These are phyloP conservation scores for Aspergillus funiculosus DNA, from an alignment of 495 filamentous ascomycete species.

Conservation along the genomic window DNA sequence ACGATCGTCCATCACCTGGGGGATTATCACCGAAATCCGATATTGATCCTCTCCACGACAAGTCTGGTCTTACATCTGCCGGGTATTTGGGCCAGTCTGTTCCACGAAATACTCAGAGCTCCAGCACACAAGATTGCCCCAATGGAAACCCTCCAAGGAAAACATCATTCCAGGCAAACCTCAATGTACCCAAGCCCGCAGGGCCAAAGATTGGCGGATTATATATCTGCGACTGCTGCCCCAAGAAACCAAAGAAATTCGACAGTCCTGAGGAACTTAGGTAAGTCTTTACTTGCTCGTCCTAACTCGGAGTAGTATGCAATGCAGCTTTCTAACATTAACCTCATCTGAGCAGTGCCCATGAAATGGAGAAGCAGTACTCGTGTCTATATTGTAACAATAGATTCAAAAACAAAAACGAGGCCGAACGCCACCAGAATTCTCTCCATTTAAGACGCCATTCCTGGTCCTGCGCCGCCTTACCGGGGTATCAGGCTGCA, in stretches of 20 bases:
- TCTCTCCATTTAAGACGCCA: conserved; percentile 92
- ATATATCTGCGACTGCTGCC: conserved; percentile 93
- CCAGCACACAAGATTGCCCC: conserved; percentile 27
- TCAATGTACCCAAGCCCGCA: conserved; percentile 27
- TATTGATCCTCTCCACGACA: conserved; percentile 41
- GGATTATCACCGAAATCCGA: conserved; percentile 63
- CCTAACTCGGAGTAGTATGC: background rate
- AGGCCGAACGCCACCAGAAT: conserved; percentile 96
- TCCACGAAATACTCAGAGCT: conserved; percentile 15
- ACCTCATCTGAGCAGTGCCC: too few species aligned
- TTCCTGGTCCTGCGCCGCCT: conserved; percentile 93
- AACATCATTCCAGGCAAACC: conserved; percentile 33
- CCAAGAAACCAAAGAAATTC: conserved; percentile 98
- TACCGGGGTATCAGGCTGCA: conserved; percentile 68
- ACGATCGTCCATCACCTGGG: conserved; percentile 67
- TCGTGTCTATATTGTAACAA: conserved; percentile 87
- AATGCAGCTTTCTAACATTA: conserved; percentile 4
- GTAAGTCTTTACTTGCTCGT: conserved; percentile 48
- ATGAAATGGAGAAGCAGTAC: conserved; percentile 95
- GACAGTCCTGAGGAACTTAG: conserved; percentile 77
- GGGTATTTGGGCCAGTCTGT: conserved; percentile 31
- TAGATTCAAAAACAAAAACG: conserved; percentile 99
- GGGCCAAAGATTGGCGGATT: conserved; percentile 39
- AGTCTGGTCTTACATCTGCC: conserved; percentile 47
- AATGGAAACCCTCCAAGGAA: conserved; percentile 34